Percentiles rank a stretch among this genome's conserved stretches.
Conservation (phyloP, 805 yeast genomes). For the Saccharomycopsis sp. region DNA sequence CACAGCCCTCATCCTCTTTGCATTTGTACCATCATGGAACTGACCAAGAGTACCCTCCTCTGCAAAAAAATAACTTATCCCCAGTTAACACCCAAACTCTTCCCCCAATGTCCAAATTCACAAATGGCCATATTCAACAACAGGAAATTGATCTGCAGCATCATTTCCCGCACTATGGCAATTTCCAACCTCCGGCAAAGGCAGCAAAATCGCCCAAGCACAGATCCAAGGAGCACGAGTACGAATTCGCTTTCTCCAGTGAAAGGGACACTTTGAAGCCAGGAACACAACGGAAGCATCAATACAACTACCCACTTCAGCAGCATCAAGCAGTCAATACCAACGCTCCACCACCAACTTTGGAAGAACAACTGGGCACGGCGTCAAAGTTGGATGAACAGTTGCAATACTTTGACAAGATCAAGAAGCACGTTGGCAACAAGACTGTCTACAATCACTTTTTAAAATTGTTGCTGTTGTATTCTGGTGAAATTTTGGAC, state of each 20-base stretch:
- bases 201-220: background rate
- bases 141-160: too few species aligned
- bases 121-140: too few species aligned
- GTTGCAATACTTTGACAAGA: conserved; percentile 83
- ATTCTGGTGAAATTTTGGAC: conserved; percentile 83
- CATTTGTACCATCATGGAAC: background rate
- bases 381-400: conserved; percentile 78
- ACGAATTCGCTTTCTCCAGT: background rate
- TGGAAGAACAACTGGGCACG: too few species aligned
- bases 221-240: too few species aligned
- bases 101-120: too few species aligned
- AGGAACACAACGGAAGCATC: background rate
- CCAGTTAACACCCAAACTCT: too few species aligned
- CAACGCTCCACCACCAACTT: conserved; percentile 23
- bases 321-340: conserved; percentile 1
- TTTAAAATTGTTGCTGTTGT: conserved; percentile 74
- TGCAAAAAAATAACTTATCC: too few species aligned
- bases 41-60: background rate
- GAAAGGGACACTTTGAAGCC: conserved; percentile 8
- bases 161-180: too few species aligned
- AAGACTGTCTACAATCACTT: conserved; percentile 89
- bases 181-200: background rate
- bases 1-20: background rate
- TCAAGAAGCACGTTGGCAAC: conserved; percentile 63
- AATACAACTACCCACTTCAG: background rate